Evolutionary conservation across 768 basidiomycete species (phyloP), one percentile per base, ranked within the genome.

Genomic region (Cubamyces lactineus): DNA sequence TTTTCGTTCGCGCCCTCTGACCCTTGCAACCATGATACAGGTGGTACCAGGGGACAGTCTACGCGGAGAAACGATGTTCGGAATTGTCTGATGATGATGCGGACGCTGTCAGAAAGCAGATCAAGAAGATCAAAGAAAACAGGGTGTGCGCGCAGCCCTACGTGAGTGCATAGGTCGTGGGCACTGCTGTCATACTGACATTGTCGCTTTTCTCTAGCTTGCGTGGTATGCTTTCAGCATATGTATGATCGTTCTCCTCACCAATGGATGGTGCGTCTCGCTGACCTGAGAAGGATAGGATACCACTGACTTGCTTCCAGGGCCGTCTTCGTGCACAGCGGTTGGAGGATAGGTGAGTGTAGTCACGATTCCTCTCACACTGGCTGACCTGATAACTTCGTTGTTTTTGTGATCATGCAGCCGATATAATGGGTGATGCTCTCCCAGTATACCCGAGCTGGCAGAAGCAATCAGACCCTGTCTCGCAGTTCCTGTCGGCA

Each of bases 121-220:
- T 72, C 26, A 34, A 59, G 23, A 43, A 47, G 49, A 72, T 72
- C 57, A 66, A 68, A 49, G 41, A 64, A 39, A 54, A 70, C 46
- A 53, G 71, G 21, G 65, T 67, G 55, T 46, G 59, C 39, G 68
- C 68, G 5, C 71, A 72, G 47, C 71, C 71, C 34, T 72, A 68
- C 40, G 71, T 72, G 23, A 5, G 71, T 63, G 7, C 0, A 16
- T 24, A 34, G 1, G 34, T 34, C 11, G 34, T 34, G 34, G 34
- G 6, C 9, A 6, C 16, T n/a, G 24, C 5, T 23, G 15, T 16
- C 38, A 7, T 5, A 6, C n/a, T 54, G 46, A 46, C 1, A 0
- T 34, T 6, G 23, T 26, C 34, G 34, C 34, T 11, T 34, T 34
- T 13, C 2, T 46, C 2, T 28, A 72, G 71, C 58, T 72, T 8